These are phyloP conservation scores for Diplodia corticola DNA, from an alignment of 2,329 filamentous ascomycete species.

Conservation along the genomic window DNA sequence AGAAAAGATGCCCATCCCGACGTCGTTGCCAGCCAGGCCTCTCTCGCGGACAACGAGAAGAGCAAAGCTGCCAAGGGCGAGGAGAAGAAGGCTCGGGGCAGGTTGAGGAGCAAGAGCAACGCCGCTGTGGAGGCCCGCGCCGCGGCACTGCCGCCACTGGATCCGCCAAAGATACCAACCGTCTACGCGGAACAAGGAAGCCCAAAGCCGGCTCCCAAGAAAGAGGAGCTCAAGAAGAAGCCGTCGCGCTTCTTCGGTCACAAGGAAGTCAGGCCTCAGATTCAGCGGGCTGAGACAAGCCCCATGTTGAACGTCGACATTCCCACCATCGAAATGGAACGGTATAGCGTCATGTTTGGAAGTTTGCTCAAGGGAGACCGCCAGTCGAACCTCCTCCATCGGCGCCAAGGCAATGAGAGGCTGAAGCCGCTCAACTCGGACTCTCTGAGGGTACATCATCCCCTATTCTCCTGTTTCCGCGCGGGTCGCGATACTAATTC, in stretches of 20 bases:
- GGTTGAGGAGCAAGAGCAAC: conserved; percentile 22
- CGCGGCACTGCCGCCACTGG: conserved; percentile 28
- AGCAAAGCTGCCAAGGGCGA: conserved; percentile 14
- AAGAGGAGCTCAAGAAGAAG: conserved; percentile 3
- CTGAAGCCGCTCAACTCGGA: conserved; percentile 37
- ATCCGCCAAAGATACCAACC: conserved; percentile 26
- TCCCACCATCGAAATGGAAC: conserved; percentile 75
- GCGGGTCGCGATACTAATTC: conserved; percentile 1
- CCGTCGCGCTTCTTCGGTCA: conserved; percentile 19
- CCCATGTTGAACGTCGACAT: conserved; percentile 71
- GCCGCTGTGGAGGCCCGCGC: conserved; percentile 28
- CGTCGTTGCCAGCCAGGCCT: neutral
- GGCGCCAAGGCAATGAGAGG: conserved; percentile 40
- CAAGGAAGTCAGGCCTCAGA: conserved; percentile 17
- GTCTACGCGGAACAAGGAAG: conserved; percentile 27
- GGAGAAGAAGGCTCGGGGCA: conserved; percentile 14
- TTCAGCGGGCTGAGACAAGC: conserved; percentile 25
- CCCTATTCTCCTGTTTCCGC: conserved; percentile 13
- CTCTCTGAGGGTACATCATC: conserved; percentile 33
- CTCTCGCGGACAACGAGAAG: conserved; percentile 31
- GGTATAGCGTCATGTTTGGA: conserved; percentile 94
- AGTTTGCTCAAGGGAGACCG: conserved; percentile 59
- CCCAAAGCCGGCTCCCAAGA: conserved; percentile 29
- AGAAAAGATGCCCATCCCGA: conserved; percentile 17
- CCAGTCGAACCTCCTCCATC: conserved; percentile 35